Base-by-base conservation (phyloP, 176 grass and related monocot species). In the Eremochloa ophiuroides region DNA sequence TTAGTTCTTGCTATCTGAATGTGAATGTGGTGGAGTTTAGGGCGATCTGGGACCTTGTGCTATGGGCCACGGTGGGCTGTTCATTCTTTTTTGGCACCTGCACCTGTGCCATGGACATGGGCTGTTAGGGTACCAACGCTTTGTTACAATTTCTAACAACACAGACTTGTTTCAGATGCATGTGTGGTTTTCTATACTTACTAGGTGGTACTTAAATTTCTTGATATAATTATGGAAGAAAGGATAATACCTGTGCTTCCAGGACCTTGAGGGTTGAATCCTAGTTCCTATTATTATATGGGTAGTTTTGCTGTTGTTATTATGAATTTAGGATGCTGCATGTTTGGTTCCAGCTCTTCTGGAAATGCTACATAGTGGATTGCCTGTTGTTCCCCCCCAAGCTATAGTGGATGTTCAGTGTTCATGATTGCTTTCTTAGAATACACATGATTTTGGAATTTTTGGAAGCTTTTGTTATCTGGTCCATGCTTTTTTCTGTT, bases 151-250 rank as follows among this genome's bases (percentile, higher is more conserved):
- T 61, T 29, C 42, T 25, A 20, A 13, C 43, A 82, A n/a, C 27
- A 1, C 10, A 51, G 20, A 13, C 62, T 62, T 48, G 38, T 82
- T 71, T 59, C 56, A 23, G 35, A 14, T 20, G 4, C 22, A 10
- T 39, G 61, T 74, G 48, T 61, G 23, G 14, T 47, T 68, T 46
- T 35, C 23, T 47, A 83, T 61, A 79, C 4, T 56, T 88, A 15
- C n/a, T n/a, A n/a, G n/a, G n/a, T n/a, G n/a, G n/a, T n/a, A n/a
- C n/a, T n/a, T n/a, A n/a, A 14, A 78, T 48, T 69, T 76, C 40
- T 82, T 23, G 71, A 50, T 40, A 17, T 14, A 35, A 16, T 7
- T 15, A 31, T 29, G 29, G 67, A 58, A 56, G 43, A 59, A 28
- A 66, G 18, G 39, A 56, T 38, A 30, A 38, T 22, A 58, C 28